Base-by-base conservation (phyloP, 192 early-diverging fungal genomes). In the Linnemannia zychae region DNA sequence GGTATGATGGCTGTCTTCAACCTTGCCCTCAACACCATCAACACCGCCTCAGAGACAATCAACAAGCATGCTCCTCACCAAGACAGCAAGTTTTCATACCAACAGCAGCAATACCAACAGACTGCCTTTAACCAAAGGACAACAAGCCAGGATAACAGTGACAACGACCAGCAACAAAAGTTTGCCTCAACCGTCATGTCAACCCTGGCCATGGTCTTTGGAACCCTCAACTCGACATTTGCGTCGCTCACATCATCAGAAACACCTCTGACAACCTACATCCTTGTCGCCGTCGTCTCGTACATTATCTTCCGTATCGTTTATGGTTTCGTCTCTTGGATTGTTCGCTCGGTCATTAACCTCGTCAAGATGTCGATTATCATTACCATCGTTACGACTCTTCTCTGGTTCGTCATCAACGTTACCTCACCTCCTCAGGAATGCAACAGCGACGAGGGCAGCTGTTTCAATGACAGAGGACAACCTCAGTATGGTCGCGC, bases 401-500 rank as follows among this genome's bases (percentile, higher is more conserved):
- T 85, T n/a, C 28, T 85, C 18, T 85, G 83, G 83, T 79, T 85
- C 65, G 57, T 85, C 47, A 67, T 85, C 53, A 79, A 79, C 24
- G 44, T 79, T 15, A 85, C 83, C 40, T 75, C 76, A 0, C 7
- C 57, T 31, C 24, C 12, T 28, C 57, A 63, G 57, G 28, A 63
- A 2, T 63, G 57, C 28, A 28, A 31, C 28, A 3, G 52, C 9
- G 52, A 46, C 37, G 71, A 28, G 48, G 67, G 47, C 1, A 13
- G 46, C 1, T 24, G 40, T 48, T 50, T 20, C 11, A 67, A 46
- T 24, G 2, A 34, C 18, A 63, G 66, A 31, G 67, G 37, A 17
- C 38, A 49, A 17, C 33, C 13, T 22, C 74, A 46, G 36, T 37
- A 68, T 57, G 38, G 57, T 28, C 68, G 53, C 9, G 77, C 72